These are phyloP conservation scores for Phaseolus lunatus DNA, from an alignment of 306 rosid genomes.

Conservation along the genomic window DNA sequence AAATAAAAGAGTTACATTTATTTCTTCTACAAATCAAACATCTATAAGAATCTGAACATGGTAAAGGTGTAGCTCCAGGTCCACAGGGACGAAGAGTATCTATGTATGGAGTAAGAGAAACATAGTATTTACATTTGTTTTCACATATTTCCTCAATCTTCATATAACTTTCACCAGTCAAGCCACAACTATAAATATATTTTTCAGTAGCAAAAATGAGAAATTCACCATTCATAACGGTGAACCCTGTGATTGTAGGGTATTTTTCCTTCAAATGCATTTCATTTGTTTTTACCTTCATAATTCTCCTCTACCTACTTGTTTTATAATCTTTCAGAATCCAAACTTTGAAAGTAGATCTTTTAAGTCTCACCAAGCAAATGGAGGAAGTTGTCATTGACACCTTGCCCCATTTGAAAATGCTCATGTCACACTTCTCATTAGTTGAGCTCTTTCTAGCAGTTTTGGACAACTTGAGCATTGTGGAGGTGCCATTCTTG, in stretches of 20 bases:
- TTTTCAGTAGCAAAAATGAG: neutral
- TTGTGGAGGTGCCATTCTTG: too few species aligned
- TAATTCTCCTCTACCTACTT: neutral
- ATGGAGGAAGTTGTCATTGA: neutral
- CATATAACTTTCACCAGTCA: neutral
- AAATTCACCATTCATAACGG: neutral
- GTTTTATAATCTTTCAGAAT: neutral
- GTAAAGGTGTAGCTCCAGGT: neutral
- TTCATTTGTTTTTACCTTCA: neutral
- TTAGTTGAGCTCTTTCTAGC: too few species aligned
- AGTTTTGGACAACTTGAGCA: too few species aligned
- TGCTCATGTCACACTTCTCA: too few species aligned
- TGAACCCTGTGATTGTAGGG: neutral
- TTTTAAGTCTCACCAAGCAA: slow-evolving; percentile 36
- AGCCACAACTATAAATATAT: neutral
- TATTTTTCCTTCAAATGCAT: neutral
- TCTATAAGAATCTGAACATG: too few species aligned
- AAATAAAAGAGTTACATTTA: too few species aligned
- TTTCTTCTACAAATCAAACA: too few species aligned
- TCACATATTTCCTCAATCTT: neutral
- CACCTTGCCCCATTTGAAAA: too few species aligned
- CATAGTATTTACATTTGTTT: neutral
- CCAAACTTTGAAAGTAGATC: slow-evolving; percentile 16
- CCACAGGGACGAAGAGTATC: neutral
- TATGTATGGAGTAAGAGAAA: neutral